phyloP scores from a whole-genome alignment of 129 eudicot genomes.

The Scalesia atractyloides region DNA sequence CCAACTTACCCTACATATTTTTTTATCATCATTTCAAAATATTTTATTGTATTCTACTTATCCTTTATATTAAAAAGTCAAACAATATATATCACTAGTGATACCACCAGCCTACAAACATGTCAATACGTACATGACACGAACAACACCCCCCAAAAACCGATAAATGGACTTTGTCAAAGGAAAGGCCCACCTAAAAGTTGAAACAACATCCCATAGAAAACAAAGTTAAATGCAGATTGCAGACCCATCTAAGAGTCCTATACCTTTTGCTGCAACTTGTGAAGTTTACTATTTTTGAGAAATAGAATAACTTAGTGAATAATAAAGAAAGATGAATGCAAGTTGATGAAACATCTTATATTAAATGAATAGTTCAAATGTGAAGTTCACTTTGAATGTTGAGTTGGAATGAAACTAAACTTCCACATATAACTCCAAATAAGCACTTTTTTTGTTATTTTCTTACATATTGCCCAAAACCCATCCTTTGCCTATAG shows the following conservation, averaged over 20 bases:
- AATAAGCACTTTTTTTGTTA: constrained; percentile 4
- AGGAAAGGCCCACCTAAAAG: background rate
- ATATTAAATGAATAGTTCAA: background rate
- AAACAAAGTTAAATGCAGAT: background rate
- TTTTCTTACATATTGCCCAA: constrained; percentile 15
- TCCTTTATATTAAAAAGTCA: no score
- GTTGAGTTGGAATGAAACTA: constrained; percentile 22
- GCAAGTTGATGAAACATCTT: background rate
- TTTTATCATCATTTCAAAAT: no score
- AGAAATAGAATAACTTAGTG: background rate
- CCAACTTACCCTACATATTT: no score
- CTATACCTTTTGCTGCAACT: constrained; percentile 4
- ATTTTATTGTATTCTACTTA: no score
- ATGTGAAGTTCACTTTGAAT: constrained; percentile 17
- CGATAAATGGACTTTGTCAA: background rate
- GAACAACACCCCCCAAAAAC: background rate
- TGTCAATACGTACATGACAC: background rate
- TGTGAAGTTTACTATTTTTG: background rate
- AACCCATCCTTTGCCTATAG: background rate
- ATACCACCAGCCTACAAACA: background rate
- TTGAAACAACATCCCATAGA: background rate
- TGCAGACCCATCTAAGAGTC: background rate
- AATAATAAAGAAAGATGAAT: background rate
- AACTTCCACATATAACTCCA: constrained; percentile 24
- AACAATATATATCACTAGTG: no score